Evolutionary conservation across 2,329 filamentous ascomycete species (phyloP), one percentile per base, ranked within the genome.

Genomic region (Rhynchosporium graminicola): DNA sequence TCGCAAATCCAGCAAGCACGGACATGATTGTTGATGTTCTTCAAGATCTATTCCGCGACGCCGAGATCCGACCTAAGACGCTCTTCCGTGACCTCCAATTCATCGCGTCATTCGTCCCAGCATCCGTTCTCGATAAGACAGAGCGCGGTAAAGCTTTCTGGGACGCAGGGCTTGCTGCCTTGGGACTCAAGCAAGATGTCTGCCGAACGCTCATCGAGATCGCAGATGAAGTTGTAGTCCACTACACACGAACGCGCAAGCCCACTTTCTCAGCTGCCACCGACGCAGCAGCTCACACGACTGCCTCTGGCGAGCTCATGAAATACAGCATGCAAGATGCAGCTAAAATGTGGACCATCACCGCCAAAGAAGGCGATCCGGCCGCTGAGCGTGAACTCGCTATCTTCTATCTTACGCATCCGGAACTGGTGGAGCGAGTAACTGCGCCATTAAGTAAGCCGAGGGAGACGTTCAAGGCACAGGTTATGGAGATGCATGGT

Each of bases 341-440:
- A 0, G 93, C 90, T 2, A 86, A 84, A 68, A 95, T 98, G 87
- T 92, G 91, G 82, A 89, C 91, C 65, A 95, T 97, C 73, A 94
- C 93, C 1, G 95, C 95, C 15, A 95, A 93, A 74, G 95, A 99
- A 77, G 93, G 94, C 45, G 87, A 93, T 64, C 83, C 92, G 0
- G 90, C 91, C 12, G 93, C 94, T 4, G 93, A 98, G 78, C 87
- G 95, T 57, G 95, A 99, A 77, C 83, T 99, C 15, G 95, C 91
- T 1, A 90, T 97, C 65, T 89, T 98, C 71, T 98, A 97, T 74
- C 84, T 99, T 45, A 95, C 92, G 0, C 90, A 96, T 69, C 93
- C 95, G 0, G 92, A 97, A 74, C 83, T 95, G 15, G 86, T 97
- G 13, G 84, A 86, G 68, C 85, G 91, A 29, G 89, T 92, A 8